phyloP scores from a whole-genome alignment of 177 flowering plant species.

The Vitis hybrid region DNA sequence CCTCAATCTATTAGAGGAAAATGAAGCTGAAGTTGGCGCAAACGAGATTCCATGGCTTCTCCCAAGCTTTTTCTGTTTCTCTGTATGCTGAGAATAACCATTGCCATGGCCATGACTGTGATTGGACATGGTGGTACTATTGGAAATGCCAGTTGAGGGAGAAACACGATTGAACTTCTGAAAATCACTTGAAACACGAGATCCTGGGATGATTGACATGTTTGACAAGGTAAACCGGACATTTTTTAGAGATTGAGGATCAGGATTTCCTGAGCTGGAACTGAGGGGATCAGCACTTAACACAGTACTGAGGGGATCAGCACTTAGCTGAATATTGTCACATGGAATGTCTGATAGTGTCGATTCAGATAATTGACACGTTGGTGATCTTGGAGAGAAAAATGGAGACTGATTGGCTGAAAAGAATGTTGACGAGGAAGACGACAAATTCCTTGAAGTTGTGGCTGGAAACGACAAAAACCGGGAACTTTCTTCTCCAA shows the following conservation, averaged over 20 bases:
- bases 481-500: slow-evolving; percentile 58
- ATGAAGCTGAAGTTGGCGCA: slow-evolving; percentile 44
- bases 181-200: slow-evolving; percentile 26
- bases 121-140: slow-evolving; percentile 37
- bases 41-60: slow-evolving; percentile 40
- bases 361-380: slow-evolving; percentile 43
- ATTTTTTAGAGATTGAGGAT: slow-evolving; percentile 27
- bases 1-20: slow-evolving; percentile 51
- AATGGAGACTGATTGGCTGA: slow-evolving; percentile 95
- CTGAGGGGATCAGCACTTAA: slow-evolving; percentile 23
- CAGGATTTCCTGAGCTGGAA: slow-evolving; percentile 28
- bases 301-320: slow-evolving; percentile 21
- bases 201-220: slow-evolving; percentile 25
- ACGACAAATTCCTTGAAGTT: slow-evolving; percentile 68
- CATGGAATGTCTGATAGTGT: slow-evolving; percentile 32
- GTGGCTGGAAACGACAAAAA: slow-evolving; percentile 41
- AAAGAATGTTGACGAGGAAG: slow-evolving; percentile 81
- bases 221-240: slow-evolving; percentile 24
- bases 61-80: slow-evolving; percentile 38
- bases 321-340: slow-evolving; percentile 21
- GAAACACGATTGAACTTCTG: slow-evolving; percentile 41
- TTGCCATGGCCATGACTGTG: slow-evolving; percentile 30
- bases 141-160: slow-evolving; percentile 46
- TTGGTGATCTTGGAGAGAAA: slow-evolving; percentile 80
- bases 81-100: slow-evolving; percentile 32